These are phyloP conservation scores for Grifola frondosa DNA, from an alignment of 1,284 basidiomycete species.

Conservation along the genomic window DNA sequence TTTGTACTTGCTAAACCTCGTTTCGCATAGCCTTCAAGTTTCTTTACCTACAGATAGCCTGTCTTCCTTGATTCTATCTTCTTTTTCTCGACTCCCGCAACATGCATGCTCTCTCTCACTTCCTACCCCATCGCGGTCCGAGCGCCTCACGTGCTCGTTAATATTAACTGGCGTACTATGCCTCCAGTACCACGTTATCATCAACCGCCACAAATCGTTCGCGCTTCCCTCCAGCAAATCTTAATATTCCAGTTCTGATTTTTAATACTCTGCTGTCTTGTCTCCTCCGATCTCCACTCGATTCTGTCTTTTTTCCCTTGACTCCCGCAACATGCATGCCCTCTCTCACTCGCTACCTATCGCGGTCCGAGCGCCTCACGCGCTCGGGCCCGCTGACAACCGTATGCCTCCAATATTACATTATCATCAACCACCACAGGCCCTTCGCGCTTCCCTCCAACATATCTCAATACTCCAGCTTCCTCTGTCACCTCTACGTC, in stretches of 20 bases:
- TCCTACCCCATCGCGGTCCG: constrained; percentile 63
- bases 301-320: constrained; percentile 17
- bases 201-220: constrained; percentile 34
- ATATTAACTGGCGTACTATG: constrained; percentile 79
- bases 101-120: constrained; percentile 57
- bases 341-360: constrained; percentile 59
- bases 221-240: constrained; percentile 49
- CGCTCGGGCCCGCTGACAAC: constrained; percentile 68
- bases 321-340: constrained; percentile 46
- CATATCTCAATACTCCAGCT: constrained; percentile 59
- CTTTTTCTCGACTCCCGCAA: constrained; percentile 9
- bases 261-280: too few species aligned
- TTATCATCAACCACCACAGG: constrained; percentile 31
- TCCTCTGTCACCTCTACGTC: constrained; percentile 52
- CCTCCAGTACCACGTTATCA: constrained; percentile 35
- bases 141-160: constrained; percentile 60
- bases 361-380: constrained; percentile 65
- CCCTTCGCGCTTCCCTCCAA: constrained; percentile 45
- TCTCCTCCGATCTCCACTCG: too few species aligned
- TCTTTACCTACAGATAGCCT: too few species aligned
- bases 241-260: too few species aligned
- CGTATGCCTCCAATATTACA: constrained; percentile 45
- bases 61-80: constrained; percentile 21
- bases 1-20: too few species aligned
- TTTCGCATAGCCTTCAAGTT: too few species aligned